Evolutionary conservation across 2,329 filamentous ascomycete species (phyloP).

Genomic region (Juglanconis juglandina): DNA sequence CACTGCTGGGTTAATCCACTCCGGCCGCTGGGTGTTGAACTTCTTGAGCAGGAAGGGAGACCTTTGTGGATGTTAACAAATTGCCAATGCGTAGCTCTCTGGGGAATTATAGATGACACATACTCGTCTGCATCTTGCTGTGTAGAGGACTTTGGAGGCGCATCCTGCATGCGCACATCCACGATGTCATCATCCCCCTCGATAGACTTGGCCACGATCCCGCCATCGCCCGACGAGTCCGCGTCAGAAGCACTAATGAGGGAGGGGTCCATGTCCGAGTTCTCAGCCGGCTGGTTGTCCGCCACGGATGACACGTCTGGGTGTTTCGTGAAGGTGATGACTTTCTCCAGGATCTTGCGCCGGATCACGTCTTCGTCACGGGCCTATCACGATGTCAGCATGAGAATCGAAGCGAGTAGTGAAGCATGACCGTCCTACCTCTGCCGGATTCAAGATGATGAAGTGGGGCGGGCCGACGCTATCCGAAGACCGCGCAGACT

Average conservation of each 20-base stretch:
- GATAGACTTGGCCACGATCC: conserved; percentile 70
- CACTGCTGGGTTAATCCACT: conserved; percentile 48
- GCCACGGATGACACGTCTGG: conserved; percentile 25
- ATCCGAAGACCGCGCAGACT: conserved; percentile 22
- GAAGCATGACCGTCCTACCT: conserved; percentile 43
- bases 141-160: conserved; percentile 29
- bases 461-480: conserved; percentile 57
- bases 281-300: conserved; percentile 50
- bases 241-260: conserved; percentile 61
- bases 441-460: conserved; percentile 70
- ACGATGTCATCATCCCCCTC: conserved; percentile 89
- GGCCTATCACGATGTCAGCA: conserved; percentile 38
- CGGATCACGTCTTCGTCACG: conserved; percentile 66
- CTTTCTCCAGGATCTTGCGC: conserved; percentile 73
- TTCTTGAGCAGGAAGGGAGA: conserved; percentile 35
- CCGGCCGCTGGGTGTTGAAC: conserved; percentile 49
- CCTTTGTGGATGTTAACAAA: conserved; percentile 10
- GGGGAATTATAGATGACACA: conserved; percentile 6
- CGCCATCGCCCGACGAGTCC: conserved; percentile 62
- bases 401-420: conserved; percentile 20
- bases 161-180: conserved; percentile 80
- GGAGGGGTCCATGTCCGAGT: conserved; percentile 65
- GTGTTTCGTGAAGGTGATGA: conserved; percentile 73
- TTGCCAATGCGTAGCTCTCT: not conserved
- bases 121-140: conserved; percentile 26